These are phyloP conservation scores for Polygonum maritimum DNA, from an alignment of 148 eudicot genomes.

Conservation along the genomic window DNA sequence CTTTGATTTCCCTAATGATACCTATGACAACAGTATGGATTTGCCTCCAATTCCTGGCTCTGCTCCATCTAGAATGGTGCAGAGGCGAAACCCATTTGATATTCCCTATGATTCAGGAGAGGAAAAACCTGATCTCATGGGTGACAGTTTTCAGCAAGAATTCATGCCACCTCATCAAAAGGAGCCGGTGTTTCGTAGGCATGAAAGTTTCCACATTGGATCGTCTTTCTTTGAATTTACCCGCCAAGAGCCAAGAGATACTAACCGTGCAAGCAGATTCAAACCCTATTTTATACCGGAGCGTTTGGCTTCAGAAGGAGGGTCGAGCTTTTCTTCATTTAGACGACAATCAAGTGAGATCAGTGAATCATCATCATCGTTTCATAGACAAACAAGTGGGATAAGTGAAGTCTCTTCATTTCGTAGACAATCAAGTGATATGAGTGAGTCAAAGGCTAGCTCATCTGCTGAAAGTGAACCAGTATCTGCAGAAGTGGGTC, in stretches of 20 bases:
- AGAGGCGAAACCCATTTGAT: slow-evolving; percentile 63
- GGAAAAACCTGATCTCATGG: slow-evolving; percentile 67
- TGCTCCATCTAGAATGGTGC: slow-evolving; percentile 54
- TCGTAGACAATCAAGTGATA: slow-evolving; percentile 29
- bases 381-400: slow-evolving; percentile 28
- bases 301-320: slow-evolving; percentile 33
- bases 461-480: slow-evolving; percentile 24
- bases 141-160: slow-evolving; percentile 55
- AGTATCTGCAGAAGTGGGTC: slow-evolving; percentile 13
- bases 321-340: slow-evolving; percentile 28
- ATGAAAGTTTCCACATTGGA: slow-evolving; percentile 54
- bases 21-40: slow-evolving; percentile 39
- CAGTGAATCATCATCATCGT: slow-evolving; percentile 34
- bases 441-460: slow-evolving; percentile 38
- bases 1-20: slow-evolving; percentile 48
- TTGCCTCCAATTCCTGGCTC: slow-evolving; percentile 79
- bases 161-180: slow-evolving; percentile 31
- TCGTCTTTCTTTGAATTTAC: slow-evolving; percentile 44
- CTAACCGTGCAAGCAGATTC: slow-evolving; percentile 27
- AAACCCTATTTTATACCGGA: slow-evolving; percentile 71
- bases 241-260: slow-evolving; percentile 25
- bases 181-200: slow-evolving; percentile 54
- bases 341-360: slow-evolving; percentile 32
- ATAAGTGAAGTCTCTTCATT: slow-evolving; percentile 31
- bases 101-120: slow-evolving; percentile 80